These are phyloP conservation scores for Penicillium ochrochloron DNA, from an alignment of 495 filamentous ascomycete species.

Conservation along the genomic window DNA sequence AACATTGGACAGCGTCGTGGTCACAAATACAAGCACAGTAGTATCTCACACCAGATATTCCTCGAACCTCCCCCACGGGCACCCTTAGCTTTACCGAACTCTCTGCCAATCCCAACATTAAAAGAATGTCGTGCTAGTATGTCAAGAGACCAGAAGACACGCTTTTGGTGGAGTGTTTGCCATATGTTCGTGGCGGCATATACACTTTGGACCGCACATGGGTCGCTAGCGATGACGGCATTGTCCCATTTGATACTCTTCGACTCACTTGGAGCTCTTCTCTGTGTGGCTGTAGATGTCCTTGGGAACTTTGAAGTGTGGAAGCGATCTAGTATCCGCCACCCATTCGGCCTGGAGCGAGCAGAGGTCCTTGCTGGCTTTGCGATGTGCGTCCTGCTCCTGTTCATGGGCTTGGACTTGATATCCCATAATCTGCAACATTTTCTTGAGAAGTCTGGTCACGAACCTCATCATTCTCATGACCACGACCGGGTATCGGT, in stretches of 20 bases:
- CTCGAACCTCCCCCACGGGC: conserved; percentile 89
- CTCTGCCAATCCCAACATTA: conserved; percentile 88
- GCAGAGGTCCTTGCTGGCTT: conserved; percentile 96
- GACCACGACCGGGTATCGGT: conserved; percentile 69
- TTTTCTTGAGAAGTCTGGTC: conserved; percentile 67
- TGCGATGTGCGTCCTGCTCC: conserved; percentile 89
- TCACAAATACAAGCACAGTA: conserved; percentile 97
- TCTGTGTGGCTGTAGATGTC: conserved; percentile 94
- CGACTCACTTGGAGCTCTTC: conserved; percentile 86
- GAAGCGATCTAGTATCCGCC: conserved; percentile 88
- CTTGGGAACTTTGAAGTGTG: conserved; percentile 96
- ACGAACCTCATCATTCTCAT: conserved; percentile 72
- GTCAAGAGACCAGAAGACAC: conserved; percentile 80
- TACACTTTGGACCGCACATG: conserved; percentile 81
- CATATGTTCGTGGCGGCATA: conserved; percentile 81
- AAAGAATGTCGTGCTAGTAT: conserved; percentile 84
- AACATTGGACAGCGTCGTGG: conserved; percentile 89
- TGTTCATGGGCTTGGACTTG: conserved; percentile 96
- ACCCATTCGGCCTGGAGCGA: conserved; percentile 91
- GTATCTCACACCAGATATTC: conserved; percentile 95
- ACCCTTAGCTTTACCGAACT: conserved; percentile 88
- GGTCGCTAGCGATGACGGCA: conserved; percentile 90
- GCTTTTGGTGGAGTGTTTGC: conserved; percentile 87
- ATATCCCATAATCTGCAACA: conserved; percentile 93
- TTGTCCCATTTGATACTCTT: conserved; percentile 93